Evolutionary conservation across 495 filamentous ascomycete genomes (phyloP).

Genomic region (Tuber microsphaerosporum): DNA sequence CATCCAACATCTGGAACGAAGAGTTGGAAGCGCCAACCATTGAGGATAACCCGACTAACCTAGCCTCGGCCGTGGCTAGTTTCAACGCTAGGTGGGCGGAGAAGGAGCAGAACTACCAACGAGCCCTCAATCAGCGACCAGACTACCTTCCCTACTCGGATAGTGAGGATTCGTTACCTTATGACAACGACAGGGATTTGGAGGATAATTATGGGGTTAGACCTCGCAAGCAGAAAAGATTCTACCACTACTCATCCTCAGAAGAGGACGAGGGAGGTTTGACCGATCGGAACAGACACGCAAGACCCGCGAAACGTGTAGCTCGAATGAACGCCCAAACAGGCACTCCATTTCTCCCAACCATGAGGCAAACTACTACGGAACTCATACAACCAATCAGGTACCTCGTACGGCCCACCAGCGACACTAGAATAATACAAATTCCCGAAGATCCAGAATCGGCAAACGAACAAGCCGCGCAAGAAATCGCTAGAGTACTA

Average conservation of each 20-base stretch:
- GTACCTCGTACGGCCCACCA: neutral
- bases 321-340: slow-evolving; percentile 1
- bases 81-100: neutral
- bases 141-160: neutral
- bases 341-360: neutral
- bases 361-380: neutral
- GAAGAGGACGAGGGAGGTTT: neutral
- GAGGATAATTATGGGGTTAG: neutral
- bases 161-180: neutral
- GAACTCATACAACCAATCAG: neutral
- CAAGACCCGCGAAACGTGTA: neutral
- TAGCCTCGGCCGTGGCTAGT: neutral
- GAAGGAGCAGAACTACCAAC: neutral
- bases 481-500: neutral
- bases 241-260: neutral
- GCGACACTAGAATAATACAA: neutral
- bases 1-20: neutral
- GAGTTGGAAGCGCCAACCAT: neutral
- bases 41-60: neutral
- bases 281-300: neutral
- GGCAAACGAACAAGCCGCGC: too few species aligned
- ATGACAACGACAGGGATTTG: neutral
- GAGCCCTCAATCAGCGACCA: neutral
- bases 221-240: neutral
- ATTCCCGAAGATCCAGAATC: neutral